Percentiles rank a stretch among this genome's conserved stretches.
phyloP scores from a whole-genome alignment of 768 basidiomycete species.

The Sporobolomyces pararoseus region DNA sequence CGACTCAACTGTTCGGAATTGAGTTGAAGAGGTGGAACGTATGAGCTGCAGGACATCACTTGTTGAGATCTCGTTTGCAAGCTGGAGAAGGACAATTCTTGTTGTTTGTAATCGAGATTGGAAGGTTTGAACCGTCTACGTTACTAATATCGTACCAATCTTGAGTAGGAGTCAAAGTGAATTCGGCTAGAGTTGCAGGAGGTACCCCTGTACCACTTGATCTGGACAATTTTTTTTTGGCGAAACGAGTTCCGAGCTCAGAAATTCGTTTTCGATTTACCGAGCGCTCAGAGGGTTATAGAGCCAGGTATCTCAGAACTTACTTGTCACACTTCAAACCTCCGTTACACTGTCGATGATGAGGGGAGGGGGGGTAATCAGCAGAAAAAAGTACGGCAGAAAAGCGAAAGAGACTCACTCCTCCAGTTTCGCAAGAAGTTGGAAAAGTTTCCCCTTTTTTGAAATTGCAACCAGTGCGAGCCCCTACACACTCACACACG shows the following conservation, averaged over 20 bases:
- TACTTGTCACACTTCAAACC: constrained; percentile 23
- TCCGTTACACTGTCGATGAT: constrained; percentile 23
- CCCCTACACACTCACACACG: constrained; percentile 46
- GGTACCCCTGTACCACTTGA: constrained; percentile 49
- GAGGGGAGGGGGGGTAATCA: background rate
- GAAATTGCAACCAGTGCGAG: constrained; percentile 53
- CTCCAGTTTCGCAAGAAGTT: constrained; percentile 51
- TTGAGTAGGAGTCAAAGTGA: constrained; percentile 1
- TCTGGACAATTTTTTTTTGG: background rate
- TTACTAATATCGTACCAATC: constrained; percentile 26
- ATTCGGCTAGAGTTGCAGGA: constrained; percentile 40
- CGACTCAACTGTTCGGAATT: too few species aligned
- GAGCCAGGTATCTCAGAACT: background rate
- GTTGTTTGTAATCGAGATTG: constrained; percentile 22
- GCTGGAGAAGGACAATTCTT: constrained; percentile 13
- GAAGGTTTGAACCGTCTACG: constrained; percentile 40
- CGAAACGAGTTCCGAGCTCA: background rate
- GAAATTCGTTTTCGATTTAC: too few species aligned
- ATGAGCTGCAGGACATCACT: constrained; percentile 21
- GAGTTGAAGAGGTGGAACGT: constrained; percentile 6
- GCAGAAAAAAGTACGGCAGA: background rate
- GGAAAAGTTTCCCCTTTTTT: constrained; percentile 47
- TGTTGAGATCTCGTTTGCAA: constrained; percentile 15
- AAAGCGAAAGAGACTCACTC: constrained; percentile 23
- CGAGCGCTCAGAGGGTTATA: background rate